phyloP scores from a whole-genome alignment of 2,329 filamentous ascomycete genomes.

The Periconia sp. region DNA sequence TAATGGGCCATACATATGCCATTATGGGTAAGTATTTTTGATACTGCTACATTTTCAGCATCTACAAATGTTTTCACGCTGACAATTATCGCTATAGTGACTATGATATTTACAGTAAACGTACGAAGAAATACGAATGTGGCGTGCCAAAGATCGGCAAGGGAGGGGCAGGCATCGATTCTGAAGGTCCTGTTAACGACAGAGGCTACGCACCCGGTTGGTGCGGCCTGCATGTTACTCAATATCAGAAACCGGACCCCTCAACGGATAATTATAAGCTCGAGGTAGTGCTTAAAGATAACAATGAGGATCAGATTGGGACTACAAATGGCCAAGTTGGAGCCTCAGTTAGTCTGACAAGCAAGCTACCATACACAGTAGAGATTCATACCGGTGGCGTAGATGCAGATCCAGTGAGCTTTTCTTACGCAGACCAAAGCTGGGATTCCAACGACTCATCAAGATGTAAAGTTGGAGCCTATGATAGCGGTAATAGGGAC shows the following conservation, averaged over 20 bases:
- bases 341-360: conserved; percentile 1
- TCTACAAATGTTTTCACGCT: too few relatives aligned
- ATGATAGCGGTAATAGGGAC: conserved; percentile 11
- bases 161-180: conserved; percentile 5
- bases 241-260: conserved; percentile 16
- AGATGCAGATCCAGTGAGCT: conserved; percentile 7
- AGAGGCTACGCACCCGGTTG: conserved; percentile 8
- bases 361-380: conserved; percentile 9
- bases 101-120: neutral
- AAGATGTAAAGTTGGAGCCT: conserved; percentile 9
- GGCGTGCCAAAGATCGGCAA: conserved; percentile 14
- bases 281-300: conserved; percentile 8
- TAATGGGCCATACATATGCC: conserved; percentile 7
- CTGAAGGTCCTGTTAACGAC: conserved; percentile 8
- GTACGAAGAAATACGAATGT: conserved; percentile 10
- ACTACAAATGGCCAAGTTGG: conserved; percentile 1
- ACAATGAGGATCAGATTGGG: conserved; percentile 13
- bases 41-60: too few relatives aligned
- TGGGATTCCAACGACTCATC: conserved; percentile 9
- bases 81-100: too few relatives aligned
- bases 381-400: conserved; percentile 10
- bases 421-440: conserved; percentile 5
- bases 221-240: conserved; percentile 13
- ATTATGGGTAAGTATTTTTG: too few relatives aligned
- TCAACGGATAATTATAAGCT: conserved; percentile 13